phyloP scores from a whole-genome alignment of 306 rosid genomes.

The Quercus rubra region DNA sequence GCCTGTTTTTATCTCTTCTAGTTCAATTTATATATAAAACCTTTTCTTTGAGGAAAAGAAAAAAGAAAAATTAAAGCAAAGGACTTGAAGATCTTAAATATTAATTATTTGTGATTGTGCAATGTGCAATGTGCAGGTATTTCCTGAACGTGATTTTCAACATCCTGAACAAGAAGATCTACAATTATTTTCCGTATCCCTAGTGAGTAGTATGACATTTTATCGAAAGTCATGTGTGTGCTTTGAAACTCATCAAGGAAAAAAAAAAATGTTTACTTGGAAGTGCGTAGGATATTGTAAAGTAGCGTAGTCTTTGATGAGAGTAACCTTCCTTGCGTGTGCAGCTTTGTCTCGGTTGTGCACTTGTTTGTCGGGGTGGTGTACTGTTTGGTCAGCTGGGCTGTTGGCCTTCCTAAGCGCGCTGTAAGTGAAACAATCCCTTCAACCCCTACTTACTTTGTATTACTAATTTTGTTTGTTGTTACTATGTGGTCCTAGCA shows the following conservation, averaged over 20 bases:
- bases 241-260: neutral
- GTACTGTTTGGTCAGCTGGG: slow-evolving; percentile 54
- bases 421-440: slow-evolving; percentile 35
- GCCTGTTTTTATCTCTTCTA: too few relatives aligned
- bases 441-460: neutral
- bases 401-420: slow-evolving; percentile 59
- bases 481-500: neutral
- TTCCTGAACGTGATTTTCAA: slow-evolving; percentile 59
- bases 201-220: slow-evolving; percentile 27
- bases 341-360: slow-evolving; percentile 56
- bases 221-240: neutral
- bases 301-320: too few relatives aligned
- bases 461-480: neutral
- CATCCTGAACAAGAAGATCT: slow-evolving; percentile 53
- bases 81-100: neutral
- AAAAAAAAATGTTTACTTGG: too few relatives aligned
- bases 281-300: neutral
- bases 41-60: too few relatives aligned
- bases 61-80: neutral
- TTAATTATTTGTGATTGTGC: neutral
- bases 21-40: too few relatives aligned
- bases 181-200: slow-evolving; percentile 57
- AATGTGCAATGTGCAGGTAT: slow-evolving; percentile 33
- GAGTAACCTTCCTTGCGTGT: neutral
- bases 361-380: slow-evolving; percentile 50